Conservation (phyloP, 208 protist genomes). For the Leishmania tropica region DNA sequence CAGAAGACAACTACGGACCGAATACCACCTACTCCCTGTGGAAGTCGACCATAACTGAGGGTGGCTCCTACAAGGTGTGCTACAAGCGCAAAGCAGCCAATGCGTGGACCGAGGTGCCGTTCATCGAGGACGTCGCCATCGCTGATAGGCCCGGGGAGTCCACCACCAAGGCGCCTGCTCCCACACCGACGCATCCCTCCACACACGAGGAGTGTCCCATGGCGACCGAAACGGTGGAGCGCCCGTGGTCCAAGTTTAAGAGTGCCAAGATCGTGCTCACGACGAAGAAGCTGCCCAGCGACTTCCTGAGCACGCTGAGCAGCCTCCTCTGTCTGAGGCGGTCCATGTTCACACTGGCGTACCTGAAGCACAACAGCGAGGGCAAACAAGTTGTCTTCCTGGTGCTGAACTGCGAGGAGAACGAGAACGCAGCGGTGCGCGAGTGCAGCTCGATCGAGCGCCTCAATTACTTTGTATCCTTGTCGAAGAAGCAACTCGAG, state of each 20-base stretch:
- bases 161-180: slow-evolving; percentile 4
- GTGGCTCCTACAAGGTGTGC: slow-evolving; percentile 76
- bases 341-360: slow-evolving; percentile 38
- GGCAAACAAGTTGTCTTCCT: slow-evolving; percentile 53
- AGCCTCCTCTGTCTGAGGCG: slow-evolving; percentile 59
- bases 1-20: slow-evolving; percentile 69
- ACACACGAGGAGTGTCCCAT: slow-evolving; percentile 54
- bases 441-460: slow-evolving; percentile 59
- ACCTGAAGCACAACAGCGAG: slow-evolving; percentile 31
- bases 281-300: slow-evolving; percentile 19
- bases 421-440: slow-evolving; percentile 1
- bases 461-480: slow-evolving; percentile 53
- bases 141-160: slow-evolving; percentile 3
- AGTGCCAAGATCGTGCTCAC: slow-evolving; percentile 45
- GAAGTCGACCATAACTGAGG: slow-evolving; percentile 45
- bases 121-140: slow-evolving; percentile 42
- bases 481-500: background rate
- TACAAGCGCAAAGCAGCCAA: slow-evolving; percentile 44
- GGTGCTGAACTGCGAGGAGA: slow-evolving; percentile 57
- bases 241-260: slow-evolving; percentile 48
- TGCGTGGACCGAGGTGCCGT: slow-evolving; percentile 74
- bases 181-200: slow-evolving; percentile 52
- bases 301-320: slow-evolving; percentile 34
- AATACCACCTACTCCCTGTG: slow-evolving; percentile 68
- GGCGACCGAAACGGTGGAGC: slow-evolving; percentile 19